Evolutionary conservation across 208 protist species (phyloP).

Genomic region (Phytomonas serpens): DNA sequence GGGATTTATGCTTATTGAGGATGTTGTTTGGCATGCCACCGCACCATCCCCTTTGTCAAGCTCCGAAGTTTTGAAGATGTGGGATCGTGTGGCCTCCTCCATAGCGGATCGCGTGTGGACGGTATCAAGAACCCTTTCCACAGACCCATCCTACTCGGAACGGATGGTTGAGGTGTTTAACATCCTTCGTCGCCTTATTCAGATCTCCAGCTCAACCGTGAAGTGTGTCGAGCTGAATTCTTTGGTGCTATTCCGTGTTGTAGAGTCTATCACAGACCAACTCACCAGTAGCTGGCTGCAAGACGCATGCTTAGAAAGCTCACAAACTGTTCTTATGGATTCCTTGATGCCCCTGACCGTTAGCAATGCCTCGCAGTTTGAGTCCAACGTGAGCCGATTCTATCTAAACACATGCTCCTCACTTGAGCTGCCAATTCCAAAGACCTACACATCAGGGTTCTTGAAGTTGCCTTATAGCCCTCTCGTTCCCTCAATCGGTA

Average conservation of each 20-base stretch:
- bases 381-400: conserved; percentile 49
- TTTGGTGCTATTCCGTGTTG: conserved; percentile 54
- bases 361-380: conserved; percentile 37
- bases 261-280: conserved; percentile 68
- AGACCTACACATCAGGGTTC: conserved; percentile 27
- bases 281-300: conserved; percentile 79
- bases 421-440: conserved; percentile 57
- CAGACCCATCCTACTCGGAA: conserved; percentile 40
- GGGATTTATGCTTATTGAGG: conserved; percentile 82
- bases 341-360: conserved; percentile 41
- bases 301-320: conserved; percentile 55
- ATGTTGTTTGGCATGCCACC: conserved; percentile 73
- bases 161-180: conserved; percentile 54
- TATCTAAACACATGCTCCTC: conserved; percentile 47
- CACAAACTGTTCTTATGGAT: conserved; percentile 61
- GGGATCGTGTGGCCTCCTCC: conserved; percentile 47
- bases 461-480: conserved; percentile 64
- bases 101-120: conserved; percentile 38
- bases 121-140: conserved; percentile 38
- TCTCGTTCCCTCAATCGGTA: conserved; percentile 55
- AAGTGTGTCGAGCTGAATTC: conserved; percentile 63
- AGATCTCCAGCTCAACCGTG: conserved; percentile 49
- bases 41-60: conserved; percentile 69
- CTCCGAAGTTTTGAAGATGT: conserved; percentile 67
- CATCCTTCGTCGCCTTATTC: conserved; percentile 48